These are phyloP conservation scores for Zizania palustris DNA, from an alignment of 202 grass and related monocot genomes.

Conservation along the genomic window DNA sequence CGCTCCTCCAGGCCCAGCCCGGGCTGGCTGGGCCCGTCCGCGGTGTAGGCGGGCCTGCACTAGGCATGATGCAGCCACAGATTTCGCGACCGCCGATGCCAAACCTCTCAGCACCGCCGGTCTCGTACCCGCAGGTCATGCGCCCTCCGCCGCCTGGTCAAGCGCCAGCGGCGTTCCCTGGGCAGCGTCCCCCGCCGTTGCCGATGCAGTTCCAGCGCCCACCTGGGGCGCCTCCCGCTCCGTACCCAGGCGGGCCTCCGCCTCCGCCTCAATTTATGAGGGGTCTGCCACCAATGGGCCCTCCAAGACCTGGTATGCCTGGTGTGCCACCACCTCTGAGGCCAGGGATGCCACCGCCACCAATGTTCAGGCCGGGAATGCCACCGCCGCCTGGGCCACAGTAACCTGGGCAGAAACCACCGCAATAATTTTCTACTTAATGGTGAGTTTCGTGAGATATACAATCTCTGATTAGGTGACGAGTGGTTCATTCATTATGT, in stretches of 20 bases:
- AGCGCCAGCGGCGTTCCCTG: neutral
- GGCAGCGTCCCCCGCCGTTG: conserved; percentile 21
- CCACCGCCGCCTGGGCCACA: conserved; percentile 41
- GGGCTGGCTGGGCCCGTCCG: conserved; percentile 58
- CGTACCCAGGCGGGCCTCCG: conserved; percentile 47
- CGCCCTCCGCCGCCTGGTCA: conserved; percentile 47
- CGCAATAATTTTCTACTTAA: neutral
- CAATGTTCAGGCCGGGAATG: conserved; percentile 64
- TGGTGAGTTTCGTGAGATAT: neutral
- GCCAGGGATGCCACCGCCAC: conserved; percentile 63
- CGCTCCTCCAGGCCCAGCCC: conserved; percentile 60
- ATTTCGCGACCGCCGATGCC: conserved; percentile 64
- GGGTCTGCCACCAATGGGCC: conserved; percentile 41
- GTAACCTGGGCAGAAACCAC: conserved; percentile 38
- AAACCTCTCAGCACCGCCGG: conserved; percentile 48
- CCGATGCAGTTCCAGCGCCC: conserved; percentile 52
- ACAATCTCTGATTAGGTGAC: neutral
- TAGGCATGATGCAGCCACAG: conserved; percentile 79
- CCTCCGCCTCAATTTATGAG: conserved; percentile 50
- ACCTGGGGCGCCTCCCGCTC: conserved; percentile 45
- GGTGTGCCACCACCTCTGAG: conserved; percentile 45
- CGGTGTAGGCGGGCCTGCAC: conserved; percentile 68
- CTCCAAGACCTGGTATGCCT: conserved; percentile 52
- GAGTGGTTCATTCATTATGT: neutral
- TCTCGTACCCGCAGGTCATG: conserved; percentile 67